phyloP scores from a whole-genome alignment of 192 early-diverging fungal genomes.

The Paraglomus occultum region DNA sequence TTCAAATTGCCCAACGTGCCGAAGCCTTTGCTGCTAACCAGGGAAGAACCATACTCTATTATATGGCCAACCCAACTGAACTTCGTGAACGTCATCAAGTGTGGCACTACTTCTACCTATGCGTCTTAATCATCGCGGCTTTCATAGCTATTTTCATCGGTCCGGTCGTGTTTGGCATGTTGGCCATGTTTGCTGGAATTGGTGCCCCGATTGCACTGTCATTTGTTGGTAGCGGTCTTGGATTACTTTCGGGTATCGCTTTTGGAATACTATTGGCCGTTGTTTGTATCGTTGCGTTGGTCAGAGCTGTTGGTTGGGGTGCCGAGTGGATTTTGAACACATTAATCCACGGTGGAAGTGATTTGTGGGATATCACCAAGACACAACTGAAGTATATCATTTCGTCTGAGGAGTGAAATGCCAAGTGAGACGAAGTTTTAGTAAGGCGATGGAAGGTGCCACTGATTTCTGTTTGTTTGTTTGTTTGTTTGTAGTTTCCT shows the following conservation, averaged over 20 bases:
- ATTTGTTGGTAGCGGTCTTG: constrained; percentile 7
- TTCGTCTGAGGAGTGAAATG: too few species aligned
- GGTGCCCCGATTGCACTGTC: constrained; percentile 16
- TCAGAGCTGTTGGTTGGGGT: constrained; percentile 3
- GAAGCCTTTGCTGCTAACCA: too few species aligned
- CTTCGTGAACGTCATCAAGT: constrained; percentile 21
- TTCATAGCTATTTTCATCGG: constrained; percentile 23
- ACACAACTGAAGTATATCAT: too few species aligned
- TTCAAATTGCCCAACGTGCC: too few species aligned
- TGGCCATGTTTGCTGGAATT: constrained; percentile 27
- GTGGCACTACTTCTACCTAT: constrained; percentile 26
- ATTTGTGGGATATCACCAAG: constrained; percentile 13
- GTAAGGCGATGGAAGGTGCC: too few species aligned
- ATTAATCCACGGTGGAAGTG: constrained; percentile 20
- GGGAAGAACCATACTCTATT: constrained; percentile 4
- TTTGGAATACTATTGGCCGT: constrained; percentile 22
- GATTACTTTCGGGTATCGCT: background rate
- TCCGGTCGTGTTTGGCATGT: constrained; percentile 27
- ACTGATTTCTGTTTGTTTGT: too few species aligned
- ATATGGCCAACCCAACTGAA: constrained; percentile 12
- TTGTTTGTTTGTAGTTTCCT: too few species aligned
- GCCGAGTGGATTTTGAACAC: constrained; percentile 27
- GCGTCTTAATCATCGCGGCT: constrained; percentile 8
- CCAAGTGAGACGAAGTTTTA: too few species aligned
- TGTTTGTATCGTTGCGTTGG: constrained; percentile 23